Evolutionary conservation across 1,284 basidiomycete species (phyloP).

Genomic region (Melampsora larici-populina): DNA sequence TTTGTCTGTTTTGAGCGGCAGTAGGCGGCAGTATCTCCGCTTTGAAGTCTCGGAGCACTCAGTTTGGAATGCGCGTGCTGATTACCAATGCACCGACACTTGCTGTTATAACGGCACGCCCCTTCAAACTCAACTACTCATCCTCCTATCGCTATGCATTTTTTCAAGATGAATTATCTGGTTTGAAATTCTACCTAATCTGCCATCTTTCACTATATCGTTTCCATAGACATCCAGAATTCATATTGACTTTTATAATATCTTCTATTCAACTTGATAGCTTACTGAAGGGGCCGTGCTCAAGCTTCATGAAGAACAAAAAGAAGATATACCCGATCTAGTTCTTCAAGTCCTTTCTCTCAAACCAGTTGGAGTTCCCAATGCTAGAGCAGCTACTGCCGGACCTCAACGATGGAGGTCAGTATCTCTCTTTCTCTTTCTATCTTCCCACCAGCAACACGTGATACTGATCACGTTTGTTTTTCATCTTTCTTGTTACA

Average conservation of each 20-base stretch:
- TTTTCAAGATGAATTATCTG: too few species aligned
- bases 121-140: neutral
- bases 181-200: too few species aligned
- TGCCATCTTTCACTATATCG: too few species aligned
- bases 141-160: neutral
- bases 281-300: constrained; percentile 30
- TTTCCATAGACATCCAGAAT: neutral
- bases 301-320: constrained; percentile 26
- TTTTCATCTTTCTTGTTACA: neutral
- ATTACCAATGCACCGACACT: too few species aligned
- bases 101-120: too few species aligned
- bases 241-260: neutral
- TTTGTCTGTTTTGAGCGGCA: too few species aligned
- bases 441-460: neutral
- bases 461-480: neutral
- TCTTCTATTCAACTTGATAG: neutral
- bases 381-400: neutral
- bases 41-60: too few species aligned
- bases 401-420: constrained; percentile 39
- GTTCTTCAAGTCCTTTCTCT: constrained; percentile 76
- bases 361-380: constrained; percentile 63
- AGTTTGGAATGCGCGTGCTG: too few species aligned
- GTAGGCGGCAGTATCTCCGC: too few species aligned
- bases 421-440: neutral
- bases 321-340: constrained; percentile 55